phyloP scores from a whole-genome alignment of 345 rosid genomes.

The Dovyalis caffra region DNA sequence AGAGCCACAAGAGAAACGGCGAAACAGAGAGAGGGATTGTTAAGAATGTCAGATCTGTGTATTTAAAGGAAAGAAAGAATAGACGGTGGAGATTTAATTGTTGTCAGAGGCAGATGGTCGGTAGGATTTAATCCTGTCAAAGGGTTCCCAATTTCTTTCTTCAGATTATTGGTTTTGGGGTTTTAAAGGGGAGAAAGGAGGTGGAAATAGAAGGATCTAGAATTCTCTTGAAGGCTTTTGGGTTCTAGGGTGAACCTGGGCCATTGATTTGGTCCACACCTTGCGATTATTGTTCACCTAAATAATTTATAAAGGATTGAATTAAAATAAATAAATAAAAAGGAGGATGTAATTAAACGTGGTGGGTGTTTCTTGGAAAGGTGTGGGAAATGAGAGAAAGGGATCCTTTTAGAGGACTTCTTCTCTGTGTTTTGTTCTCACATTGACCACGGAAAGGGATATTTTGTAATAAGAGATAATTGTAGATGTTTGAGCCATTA shows the following conservation, averaged over 20 bases:
- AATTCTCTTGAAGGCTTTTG: not conserved
- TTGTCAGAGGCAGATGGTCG: not conserved
- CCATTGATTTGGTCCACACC: not conserved
- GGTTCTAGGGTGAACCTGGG: not conserved
- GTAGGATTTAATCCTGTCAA: too few species aligned
- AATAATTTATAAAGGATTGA: not conserved
- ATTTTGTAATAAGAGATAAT: too few species aligned
- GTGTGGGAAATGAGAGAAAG: too few species aligned
- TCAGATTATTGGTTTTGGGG: not conserved
- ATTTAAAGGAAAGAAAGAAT: not conserved
- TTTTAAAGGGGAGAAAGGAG: not conserved
- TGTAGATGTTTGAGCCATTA: too few species aligned
- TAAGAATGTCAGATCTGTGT: not conserved
- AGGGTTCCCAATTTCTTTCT: too few species aligned
- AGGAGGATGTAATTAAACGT: not conserved
- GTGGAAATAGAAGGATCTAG: conserved; percentile 1
- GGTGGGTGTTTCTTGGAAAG: not conserved
- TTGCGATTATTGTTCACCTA: not conserved
- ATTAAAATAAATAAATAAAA: not conserved
- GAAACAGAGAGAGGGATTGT: conserved; percentile 4
- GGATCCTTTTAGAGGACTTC: too few species aligned
- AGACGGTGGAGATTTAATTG: conserved; percentile 24
- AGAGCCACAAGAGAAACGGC: conserved; percentile 16
- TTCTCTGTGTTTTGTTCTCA: too few species aligned
- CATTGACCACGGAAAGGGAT: too few species aligned